phyloP scores from a whole-genome alignment of 164 flowering plant species.

The Vitis rotundifolia region DNA sequence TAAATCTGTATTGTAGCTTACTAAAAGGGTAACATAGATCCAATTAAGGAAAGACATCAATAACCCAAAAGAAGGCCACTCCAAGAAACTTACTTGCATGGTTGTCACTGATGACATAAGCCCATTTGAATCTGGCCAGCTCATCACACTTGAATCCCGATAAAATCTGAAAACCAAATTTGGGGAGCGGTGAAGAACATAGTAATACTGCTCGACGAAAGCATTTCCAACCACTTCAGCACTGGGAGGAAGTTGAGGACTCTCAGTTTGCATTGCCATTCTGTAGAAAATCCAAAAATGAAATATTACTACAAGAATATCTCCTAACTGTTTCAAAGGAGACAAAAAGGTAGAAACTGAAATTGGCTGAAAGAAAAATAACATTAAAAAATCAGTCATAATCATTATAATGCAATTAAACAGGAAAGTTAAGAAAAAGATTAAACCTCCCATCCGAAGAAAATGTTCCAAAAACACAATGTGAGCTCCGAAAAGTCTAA shows the following conservation, averaged over 20 bases:
- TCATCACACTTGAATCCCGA: background rate
- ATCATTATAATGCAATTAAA: background rate
- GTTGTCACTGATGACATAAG: background rate
- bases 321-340: background rate
- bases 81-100: slow-evolving; percentile 4
- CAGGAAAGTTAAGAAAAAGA: no score
- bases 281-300: slow-evolving; percentile 16
- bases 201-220: slow-evolving; percentile 2
- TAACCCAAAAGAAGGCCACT: background rate
- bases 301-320: background rate
- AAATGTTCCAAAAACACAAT: no score
- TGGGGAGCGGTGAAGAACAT: background rate
- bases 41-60: background rate
- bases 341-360: background rate
- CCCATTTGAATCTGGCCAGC: slow-evolving; percentile 4
- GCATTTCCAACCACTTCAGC: slow-evolving; percentile 50
- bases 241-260: slow-evolving; percentile 40
- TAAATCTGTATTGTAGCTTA: no score
- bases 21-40: no score
- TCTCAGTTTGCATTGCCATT: slow-evolving; percentile 49
- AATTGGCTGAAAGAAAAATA: background rate
- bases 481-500: no score
- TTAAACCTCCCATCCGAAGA: no score
- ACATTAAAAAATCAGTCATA: background rate
- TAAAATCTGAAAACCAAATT: background rate